Conservation (phyloP, 331 rosid species). For the Prunus yedoensis region DNA sequence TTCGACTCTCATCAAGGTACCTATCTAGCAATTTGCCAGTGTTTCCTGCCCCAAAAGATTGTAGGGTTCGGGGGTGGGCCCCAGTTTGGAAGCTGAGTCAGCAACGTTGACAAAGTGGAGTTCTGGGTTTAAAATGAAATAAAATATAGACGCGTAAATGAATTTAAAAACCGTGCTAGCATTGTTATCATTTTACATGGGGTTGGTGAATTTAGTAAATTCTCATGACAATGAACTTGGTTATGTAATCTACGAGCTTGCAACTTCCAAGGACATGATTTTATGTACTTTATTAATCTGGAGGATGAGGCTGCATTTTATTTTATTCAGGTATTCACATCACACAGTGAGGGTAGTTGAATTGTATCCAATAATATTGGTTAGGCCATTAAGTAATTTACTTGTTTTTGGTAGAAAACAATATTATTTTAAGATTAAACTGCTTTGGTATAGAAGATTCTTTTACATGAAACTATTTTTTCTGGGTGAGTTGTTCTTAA, state of each 20-base stretch:
- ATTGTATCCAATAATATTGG: slow-evolving; percentile 4
- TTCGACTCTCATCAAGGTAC: too few species aligned
- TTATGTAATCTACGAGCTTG: not conserved
- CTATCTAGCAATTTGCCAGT: too few species aligned
- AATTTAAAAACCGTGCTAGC: not conserved
- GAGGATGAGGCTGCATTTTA: not conserved
- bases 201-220: not conserved
- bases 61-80: too few species aligned
- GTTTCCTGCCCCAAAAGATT: too few species aligned
- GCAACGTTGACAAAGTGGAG: too few species aligned
- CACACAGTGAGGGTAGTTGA: not conserved
- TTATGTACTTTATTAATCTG: not conserved
- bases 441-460: not conserved
- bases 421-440: not conserved
- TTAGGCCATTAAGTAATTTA: not conserved
- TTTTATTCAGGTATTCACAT: not conserved
- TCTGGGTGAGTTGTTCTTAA: not conserved
- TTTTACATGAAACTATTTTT: not conserved
- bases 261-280: not conserved
- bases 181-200: slow-evolving; percentile 1
- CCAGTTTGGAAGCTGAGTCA: too few species aligned
- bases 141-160: not conserved
- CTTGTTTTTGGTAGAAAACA: not conserved
- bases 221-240: not conserved
- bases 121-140: too few species aligned